Evolutionary conservation across 768 basidiomycete species (phyloP), one percentile per base, ranked within the genome.

Genomic region (Kwoniella shandongensis): DNA sequence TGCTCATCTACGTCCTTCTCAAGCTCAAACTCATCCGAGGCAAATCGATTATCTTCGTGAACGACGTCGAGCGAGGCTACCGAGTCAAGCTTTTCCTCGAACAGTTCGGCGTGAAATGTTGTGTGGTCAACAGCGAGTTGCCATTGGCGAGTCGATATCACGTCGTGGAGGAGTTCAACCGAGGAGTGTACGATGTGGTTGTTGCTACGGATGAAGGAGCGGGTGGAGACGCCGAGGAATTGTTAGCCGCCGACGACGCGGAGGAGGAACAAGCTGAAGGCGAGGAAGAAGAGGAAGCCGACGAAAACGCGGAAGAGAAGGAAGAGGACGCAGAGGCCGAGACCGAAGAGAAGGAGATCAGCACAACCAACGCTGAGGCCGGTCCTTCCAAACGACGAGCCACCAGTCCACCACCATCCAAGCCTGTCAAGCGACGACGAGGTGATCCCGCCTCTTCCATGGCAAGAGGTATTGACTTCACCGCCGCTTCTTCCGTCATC

Each of bases 81-180:
- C 87, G 92, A 51, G 81, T 99, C 59, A 96, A 97, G 75, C 84
- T 99, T n/a, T 99, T 98, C 79, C 80, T 99, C 39, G 96, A 98
- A 67, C 92, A 97, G 77, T 98, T 97, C 68, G 92, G 89, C 0
- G 89, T 98, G 74, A 91, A 91, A 77, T 87, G 87, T 63, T 97
- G 94, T 65, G 93, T 99, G 1, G 81, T 99, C 23, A 97, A 99
- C 71, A 89, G 91, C 13, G 96, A 98, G 77, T 79, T 99, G 27
- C 96, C 96, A 0, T 78, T 98, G 53, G 97, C 96, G 72, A 96
- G 93, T 18, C 84, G 94, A 87, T 96, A 92, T 70, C 96, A 99
- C 70, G 87, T 88, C 1, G 96, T 99, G 1, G 93, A 99, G 67
- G 96, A 97, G 76, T 99, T 99, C 72, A 99, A 99, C 77, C 89